These are phyloP conservation scores for Boletellus sp. DNA, from an alignment of 768 basidiomycete species.

Conservation along the genomic window DNA sequence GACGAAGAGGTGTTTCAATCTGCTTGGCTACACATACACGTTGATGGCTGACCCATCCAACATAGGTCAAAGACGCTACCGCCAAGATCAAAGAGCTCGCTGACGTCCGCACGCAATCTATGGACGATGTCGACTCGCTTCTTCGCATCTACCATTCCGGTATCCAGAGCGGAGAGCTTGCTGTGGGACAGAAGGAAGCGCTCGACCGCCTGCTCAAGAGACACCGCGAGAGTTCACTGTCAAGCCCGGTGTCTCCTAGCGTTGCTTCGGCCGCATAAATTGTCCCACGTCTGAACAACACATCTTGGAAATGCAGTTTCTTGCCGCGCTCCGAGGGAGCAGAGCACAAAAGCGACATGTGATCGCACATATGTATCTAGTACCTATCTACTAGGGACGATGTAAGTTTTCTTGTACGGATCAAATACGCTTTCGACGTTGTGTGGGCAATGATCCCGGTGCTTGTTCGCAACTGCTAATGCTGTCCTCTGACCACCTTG, in stretches of 20 bases:
- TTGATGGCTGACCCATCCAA: conserved; percentile 1
- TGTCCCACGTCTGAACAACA: neutral
- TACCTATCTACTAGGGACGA: conserved; percentile 2
- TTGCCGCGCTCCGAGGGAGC: too few relatives aligned
- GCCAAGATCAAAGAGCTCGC: conserved; percentile 99
- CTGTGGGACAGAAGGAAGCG: conserved; percentile 89
- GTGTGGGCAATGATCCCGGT: too few relatives aligned
- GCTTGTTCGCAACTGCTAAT: too few relatives aligned
- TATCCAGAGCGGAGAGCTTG: conserved; percentile 87
- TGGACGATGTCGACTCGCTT: conserved; percentile 98
- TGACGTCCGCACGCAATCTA: conserved; percentile 95
- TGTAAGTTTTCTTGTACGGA: conserved; percentile 5
- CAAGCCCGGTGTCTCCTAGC: neutral
- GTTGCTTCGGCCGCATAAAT: conserved; percentile 10
- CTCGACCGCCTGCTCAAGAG: conserved; percentile 81
- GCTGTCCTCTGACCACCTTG: too few relatives aligned
- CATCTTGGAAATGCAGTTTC: neutral
- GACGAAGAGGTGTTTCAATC: conserved; percentile 69
- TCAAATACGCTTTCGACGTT: too few relatives aligned
- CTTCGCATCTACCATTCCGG: conserved; percentile 94
- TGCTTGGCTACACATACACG: neutral
- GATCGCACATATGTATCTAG: conserved; percentile 13
- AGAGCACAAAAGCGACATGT: conserved; percentile 19
- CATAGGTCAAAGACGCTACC: conserved; percentile 93
- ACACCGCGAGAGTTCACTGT: conserved; percentile 49